These are phyloP conservation scores for Guadua angustifolia DNA, from an alignment of 176 grass and related monocot species.

Conservation along the genomic window DNA sequence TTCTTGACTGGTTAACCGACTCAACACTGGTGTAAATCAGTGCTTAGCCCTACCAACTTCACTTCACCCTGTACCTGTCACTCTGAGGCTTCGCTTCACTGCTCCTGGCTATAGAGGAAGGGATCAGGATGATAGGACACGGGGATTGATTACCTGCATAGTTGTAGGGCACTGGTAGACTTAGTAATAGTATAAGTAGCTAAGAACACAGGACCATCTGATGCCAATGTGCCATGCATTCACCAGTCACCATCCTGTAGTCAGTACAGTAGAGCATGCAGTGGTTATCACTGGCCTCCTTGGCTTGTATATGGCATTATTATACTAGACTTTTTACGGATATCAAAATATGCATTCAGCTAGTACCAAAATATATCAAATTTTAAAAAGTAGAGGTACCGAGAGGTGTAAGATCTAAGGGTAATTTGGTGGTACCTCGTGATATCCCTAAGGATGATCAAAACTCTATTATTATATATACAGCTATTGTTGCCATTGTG, in stretches of 20 bases:
- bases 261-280: background rate
- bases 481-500: slow-evolving; percentile 17
- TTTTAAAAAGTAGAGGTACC: no score
- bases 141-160: background rate
- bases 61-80: slow-evolving; percentile 28
- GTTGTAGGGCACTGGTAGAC: slow-evolving; percentile 7
- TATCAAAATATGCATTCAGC: no score
- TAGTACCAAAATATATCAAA: no score
- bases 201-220: slow-evolving; percentile 25
- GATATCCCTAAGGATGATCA: no score
- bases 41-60: slow-evolving; percentile 42
- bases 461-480: background rate
- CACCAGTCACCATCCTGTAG: slow-evolving; percentile 5
- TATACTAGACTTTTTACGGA: background rate
- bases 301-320: slow-evolving; percentile 41
- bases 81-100: background rate
- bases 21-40: slow-evolving; percentile 25
- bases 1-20: slow-evolving; percentile 31
- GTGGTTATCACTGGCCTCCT: background rate
- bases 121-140: slow-evolving; percentile 15
- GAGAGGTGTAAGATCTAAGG: no score
- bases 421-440: no score
- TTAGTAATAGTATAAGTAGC: background rate
- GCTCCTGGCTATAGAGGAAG: slow-evolving; percentile 20
- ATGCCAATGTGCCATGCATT: slow-evolving; percentile 19